A percentile compares a stretch with the other conserved stretches of the same genome.
Conservation (phyloP, 768 basidiomycete genomes). For the Cantharellus cinnabarinus region DNA sequence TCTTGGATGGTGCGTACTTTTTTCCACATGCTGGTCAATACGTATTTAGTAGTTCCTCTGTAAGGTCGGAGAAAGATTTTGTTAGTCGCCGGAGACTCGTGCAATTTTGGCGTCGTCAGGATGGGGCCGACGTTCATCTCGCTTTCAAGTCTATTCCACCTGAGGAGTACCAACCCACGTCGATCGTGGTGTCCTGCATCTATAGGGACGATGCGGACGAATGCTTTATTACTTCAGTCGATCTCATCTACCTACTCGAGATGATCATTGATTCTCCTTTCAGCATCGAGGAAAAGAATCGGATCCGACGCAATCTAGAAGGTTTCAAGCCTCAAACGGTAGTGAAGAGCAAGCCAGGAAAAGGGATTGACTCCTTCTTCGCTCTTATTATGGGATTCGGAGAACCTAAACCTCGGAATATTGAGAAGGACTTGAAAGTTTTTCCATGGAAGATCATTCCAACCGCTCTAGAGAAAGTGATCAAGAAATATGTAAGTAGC, state of each 20-base stretch:
- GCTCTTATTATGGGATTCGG: constrained; percentile 93
- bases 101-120: constrained; percentile 24
- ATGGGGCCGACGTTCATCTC: constrained; percentile 19
- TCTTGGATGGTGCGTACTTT: constrained; percentile 19
- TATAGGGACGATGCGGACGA: constrained; percentile 55
- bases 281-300: constrained; percentile 89
- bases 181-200: constrained; percentile 27
- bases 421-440: constrained; percentile 77
- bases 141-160: constrained; percentile 20
- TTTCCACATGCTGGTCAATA: not conserved
- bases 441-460: constrained; percentile 25
- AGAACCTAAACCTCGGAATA: constrained; percentile 82
- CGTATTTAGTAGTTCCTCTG: not conserved
- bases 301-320: constrained; percentile 86
- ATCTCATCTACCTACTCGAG: constrained; percentile 86
- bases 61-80: constrained; percentile 22
- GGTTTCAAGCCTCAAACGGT: constrained; percentile 80
- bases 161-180: constrained; percentile 16
- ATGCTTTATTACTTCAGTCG: constrained; percentile 86
- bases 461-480: constrained; percentile 23
- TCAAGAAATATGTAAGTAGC: constrained; percentile 15
- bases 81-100: constrained; percentile 19
- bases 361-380: constrained; percentile 54
- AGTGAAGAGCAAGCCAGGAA: constrained; percentile 62
- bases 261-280: constrained; percentile 53